Percentiles rank a stretch among this genome's conserved stretches.
These are phyloP conservation scores for Saturnispora quitensis DNA, from an alignment of 805 yeast genomes.

Conservation along the genomic window DNA sequence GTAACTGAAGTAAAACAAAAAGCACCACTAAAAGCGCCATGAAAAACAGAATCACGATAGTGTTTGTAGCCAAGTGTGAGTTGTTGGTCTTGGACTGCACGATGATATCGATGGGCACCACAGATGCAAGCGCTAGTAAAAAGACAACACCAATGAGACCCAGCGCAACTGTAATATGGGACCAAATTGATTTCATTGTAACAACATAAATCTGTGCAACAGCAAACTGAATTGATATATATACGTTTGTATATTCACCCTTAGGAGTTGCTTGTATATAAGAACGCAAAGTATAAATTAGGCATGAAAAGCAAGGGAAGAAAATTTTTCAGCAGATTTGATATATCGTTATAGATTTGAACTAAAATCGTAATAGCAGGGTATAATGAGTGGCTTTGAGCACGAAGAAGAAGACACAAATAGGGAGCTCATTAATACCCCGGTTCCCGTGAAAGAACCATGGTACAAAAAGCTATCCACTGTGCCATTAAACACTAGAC, in stretches of 20 bases:
- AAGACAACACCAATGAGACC: constrained; percentile 19
- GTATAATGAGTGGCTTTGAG: neutral
- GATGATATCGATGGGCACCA: constrained; percentile 75
- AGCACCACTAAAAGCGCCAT: constrained; percentile 50
- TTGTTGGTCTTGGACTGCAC: constrained; percentile 42
- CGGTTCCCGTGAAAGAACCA: constrained; percentile 26
- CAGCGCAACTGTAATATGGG: neutral
- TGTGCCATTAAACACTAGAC: constrained; percentile 65
- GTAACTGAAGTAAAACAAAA: constrained; percentile 42
- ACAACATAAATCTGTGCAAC: neutral
- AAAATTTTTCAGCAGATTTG: neutral
- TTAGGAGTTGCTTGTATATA: neutral
- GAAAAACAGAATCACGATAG: constrained; percentile 71
- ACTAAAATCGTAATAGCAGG: neutral
- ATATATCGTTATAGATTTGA: neutral
- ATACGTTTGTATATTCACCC: neutral
- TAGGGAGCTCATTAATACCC: neutral
- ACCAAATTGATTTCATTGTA: neutral
- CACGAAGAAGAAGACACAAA: neutral
- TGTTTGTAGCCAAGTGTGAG: constrained; percentile 57
- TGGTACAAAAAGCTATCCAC: constrained; percentile 27
- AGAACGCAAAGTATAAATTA: neutral
- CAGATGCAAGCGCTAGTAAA: constrained; percentile 52
- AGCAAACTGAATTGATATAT: neutral
- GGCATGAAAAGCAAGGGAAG: neutral